Evolutionary conservation across 805 yeast species (phyloP), one percentile per base, ranked within the genome.

Genomic region (Clavispora santaluciae): DNA sequence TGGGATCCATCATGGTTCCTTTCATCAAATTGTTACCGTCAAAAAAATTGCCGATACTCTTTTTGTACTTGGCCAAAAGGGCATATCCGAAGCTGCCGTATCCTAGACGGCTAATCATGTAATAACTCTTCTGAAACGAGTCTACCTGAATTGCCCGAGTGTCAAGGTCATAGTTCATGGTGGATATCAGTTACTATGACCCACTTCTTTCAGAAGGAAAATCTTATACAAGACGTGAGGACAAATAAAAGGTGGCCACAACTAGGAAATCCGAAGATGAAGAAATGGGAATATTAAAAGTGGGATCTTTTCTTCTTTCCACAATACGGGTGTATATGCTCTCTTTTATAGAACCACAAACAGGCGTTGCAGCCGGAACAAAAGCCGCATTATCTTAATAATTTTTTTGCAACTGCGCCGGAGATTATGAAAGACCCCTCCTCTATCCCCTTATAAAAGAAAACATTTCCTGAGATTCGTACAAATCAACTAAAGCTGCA

Each of bases 31-130:
- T 40, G 16, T 43, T 42, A 7, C 38, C 42, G 12, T 40, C 51
- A 20, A 62, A 44, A 6, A 61, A 49, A 11, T 50, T 44, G 12
- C 43, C 35, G 23, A 53, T 53, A 34, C 45, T 43, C 23, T 44
- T 42, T 45, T 67, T 60, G 23, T 70, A 67, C 57, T 79, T 79
- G 4, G 87, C 89, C 50, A 84, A 62, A 1, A 73, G 64, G 2
- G 86, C 93, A 1, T 74, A 63, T 2, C 95, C 95, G 66, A 86
- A 86, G 36, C 87, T 79, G 1, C 95, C 95, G 41, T 72, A 75
- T 0, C 95, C 95, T 43, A 86, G 61, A 35, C 67, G 69, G 33
- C 76, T 70, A 7, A 83, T 64, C 4, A 68, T 48, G 39, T 71
- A 73, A 54, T 80, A 85, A 41, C 44, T 45, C 13, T 44, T 39